Base-by-base conservation (phyloP, 2,329 filamentous ascomycete species). In the Graphilbum ipis-grandicollis region DNA sequence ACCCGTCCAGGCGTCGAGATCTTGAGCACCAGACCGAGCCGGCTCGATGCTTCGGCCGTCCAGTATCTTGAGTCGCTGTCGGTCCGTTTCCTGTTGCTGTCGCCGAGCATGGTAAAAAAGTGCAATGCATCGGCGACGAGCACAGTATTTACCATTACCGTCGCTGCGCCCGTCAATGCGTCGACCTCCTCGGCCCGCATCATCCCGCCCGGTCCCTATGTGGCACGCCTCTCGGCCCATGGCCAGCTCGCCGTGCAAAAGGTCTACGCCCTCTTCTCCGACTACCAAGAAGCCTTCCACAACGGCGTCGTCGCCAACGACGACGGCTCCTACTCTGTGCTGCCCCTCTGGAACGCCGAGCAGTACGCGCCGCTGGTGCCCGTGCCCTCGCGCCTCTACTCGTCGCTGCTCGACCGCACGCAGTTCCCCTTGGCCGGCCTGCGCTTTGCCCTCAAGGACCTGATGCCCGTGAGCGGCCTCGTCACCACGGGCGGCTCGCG, bases 401-500 rank as follows among this genome's bases (percentile, higher is more conserved):
- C 39, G 9, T 33, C 35, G 3, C 21, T 23, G 14, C 18, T 38
- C 31, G 28, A 37, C 29, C 5, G 21, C 7, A 6, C n/a, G 2
- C 3, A 15, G 15, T 38, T 33, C 12, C 35, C 39, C 9, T 30
- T 38, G 30, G 36, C 33, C 29, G 39, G 36, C 9, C 33, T 41
- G 25, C 39, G 39, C 28, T 41, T 38, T 18, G 36, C 21, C n/a
- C 19, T 38, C 3, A 41, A 41, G 31, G 39, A 41, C 18, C 30
- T 35, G 9, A 41, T 41, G 33, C 33, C 36, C 7, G 22, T 41
- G 13, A 14, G 15, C 3, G 36, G 39, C 21, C 29, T 41, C 3
- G 15, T 33, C 33, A 30, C 33, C 19, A 33, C 36, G 6, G 36
- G 36, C 9, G 36, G 36, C 15, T 38, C 36, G 9, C 22, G 36